phyloP scores from a whole-genome alignment of 805 yeast species.

The Wickerhamiella lipophila region DNA sequence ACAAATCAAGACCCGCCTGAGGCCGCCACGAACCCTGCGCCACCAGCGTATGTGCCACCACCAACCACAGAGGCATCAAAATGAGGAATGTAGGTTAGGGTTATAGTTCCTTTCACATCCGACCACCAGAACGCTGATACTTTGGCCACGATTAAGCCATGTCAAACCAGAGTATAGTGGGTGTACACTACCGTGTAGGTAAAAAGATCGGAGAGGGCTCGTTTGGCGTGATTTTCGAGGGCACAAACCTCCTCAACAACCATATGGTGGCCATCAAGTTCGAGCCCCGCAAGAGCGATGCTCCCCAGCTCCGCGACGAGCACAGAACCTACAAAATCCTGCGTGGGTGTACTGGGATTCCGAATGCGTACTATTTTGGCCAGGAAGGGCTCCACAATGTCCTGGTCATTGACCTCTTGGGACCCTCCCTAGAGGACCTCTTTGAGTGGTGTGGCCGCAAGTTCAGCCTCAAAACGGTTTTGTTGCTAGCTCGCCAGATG shows the following conservation, averaged over 20 bases:
- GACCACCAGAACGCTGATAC: neutral
- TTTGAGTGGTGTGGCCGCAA: slow-evolving; percentile 97
- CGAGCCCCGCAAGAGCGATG: slow-evolving; percentile 89
- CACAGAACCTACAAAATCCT: slow-evolving; percentile 83
- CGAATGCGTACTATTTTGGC: slow-evolving; percentile 92
- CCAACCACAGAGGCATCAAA: slow-evolving; percentile 3
- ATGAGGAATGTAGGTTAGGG: slow-evolving; percentile 2
- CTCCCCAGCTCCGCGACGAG: slow-evolving; percentile 94
- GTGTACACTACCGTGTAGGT: slow-evolving; percentile 92
- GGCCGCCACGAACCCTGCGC: neutral
- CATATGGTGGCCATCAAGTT: slow-evolving; percentile 93
- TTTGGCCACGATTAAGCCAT: slow-evolving; percentile 3
- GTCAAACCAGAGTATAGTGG: slow-evolving; percentile 42
- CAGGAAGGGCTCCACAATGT: slow-evolving; percentile 97
- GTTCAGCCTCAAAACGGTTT: slow-evolving; percentile 77
- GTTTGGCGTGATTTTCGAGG: slow-evolving; percentile 94
- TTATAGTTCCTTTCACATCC: neutral
- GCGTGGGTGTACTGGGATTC: slow-evolving; percentile 73
- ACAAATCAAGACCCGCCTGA: neutral
- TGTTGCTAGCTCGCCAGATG: slow-evolving; percentile 92
- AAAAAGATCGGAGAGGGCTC: slow-evolving; percentile 98
- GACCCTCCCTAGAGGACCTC: slow-evolving; percentile 90
- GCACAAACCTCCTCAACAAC: slow-evolving; percentile 80
- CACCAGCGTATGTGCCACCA: neutral
- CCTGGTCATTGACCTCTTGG: slow-evolving; percentile 82